Percentiles rank a stretch among this genome's conserved stretches.
Evolutionary conservation across 768 basidiomycete genomes (phyloP).

Genomic region (Gelatoporia subvermispora): DNA sequence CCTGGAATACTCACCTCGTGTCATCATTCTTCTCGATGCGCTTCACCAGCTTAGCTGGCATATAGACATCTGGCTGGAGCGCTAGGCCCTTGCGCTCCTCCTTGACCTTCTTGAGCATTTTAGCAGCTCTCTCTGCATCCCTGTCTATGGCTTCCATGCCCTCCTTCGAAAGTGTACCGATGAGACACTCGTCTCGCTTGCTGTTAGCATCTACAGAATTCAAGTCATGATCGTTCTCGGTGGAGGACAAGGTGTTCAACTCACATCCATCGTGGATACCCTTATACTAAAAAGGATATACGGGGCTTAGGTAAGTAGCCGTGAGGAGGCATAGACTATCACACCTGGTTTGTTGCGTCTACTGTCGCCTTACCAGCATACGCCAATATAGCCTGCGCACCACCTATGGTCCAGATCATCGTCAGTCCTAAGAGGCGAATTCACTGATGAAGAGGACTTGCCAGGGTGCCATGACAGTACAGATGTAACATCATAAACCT

Average conservation of each 20-base stretch:
- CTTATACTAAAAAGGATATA: constrained; percentile 11
- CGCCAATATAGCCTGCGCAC: constrained; percentile 9
- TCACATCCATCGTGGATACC: constrained; percentile 18
- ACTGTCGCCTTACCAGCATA: constrained; percentile 20
- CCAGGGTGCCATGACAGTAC: constrained; percentile 13
- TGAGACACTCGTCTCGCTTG: constrained; percentile 17
- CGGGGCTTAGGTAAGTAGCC: neutral
- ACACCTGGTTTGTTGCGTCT: constrained; percentile 15
- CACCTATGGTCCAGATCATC: constrained; percentile 8
- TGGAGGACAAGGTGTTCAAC: neutral
- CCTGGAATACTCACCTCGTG: constrained; percentile 9
- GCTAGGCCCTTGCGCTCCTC: constrained; percentile 14
- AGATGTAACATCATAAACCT: constrained; percentile 14
- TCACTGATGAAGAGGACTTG: too few species aligned
- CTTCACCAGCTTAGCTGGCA: constrained; percentile 11
- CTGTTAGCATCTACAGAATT: constrained; percentile 12
- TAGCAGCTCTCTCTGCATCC: constrained; percentile 14
- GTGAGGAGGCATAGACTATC: neutral
- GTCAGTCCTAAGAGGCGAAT: too few species aligned
- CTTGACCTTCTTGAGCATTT: constrained; percentile 13
- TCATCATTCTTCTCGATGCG: constrained; percentile 11
- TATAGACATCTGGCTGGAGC: constrained; percentile 18
- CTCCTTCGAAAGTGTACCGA: constrained; percentile 12
- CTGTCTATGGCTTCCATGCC: constrained; percentile 15
- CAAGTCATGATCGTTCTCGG: neutral